These are phyloP conservation scores for Cladophialophora psammophila DNA, from an alignment of 2,329 filamentous ascomycete species.

Conservation along the genomic window DNA sequence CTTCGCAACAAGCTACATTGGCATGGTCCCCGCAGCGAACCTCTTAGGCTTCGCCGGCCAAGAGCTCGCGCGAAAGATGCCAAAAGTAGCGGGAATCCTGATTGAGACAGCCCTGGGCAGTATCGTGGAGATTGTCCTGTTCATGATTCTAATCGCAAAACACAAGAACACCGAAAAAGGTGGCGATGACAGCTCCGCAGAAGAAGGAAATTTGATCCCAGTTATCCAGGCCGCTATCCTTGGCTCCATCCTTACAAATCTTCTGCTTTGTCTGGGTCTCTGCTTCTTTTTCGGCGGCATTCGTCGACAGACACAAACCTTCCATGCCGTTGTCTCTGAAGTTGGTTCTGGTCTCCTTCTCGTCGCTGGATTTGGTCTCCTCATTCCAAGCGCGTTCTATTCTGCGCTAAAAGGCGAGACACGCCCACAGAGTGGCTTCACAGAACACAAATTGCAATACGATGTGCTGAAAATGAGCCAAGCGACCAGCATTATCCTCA, in stretches of 20 bases:
- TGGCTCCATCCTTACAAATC: slow-evolving; percentile 67
- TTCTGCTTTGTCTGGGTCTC: slow-evolving; percentile 87
- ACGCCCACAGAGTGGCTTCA: slow-evolving; percentile 47
- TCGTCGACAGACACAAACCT: slow-evolving; percentile 72
- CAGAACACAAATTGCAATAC: slow-evolving; percentile 52
- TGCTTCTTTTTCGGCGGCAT: slow-evolving; percentile 89
- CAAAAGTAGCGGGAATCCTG: slow-evolving; percentile 66
- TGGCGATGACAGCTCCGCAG: slow-evolving; percentile 16
- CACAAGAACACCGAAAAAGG: slow-evolving; percentile 44
- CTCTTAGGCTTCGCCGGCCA: slow-evolving; percentile 76
- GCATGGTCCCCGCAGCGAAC: slow-evolving; percentile 79
- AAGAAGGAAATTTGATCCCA: slow-evolving; percentile 53
- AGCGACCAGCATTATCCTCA: slow-evolving; percentile 72
- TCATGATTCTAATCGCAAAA: slow-evolving; percentile 74
- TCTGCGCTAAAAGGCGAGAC: slow-evolving; percentile 59
- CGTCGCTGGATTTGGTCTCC: slow-evolving; percentile 69
- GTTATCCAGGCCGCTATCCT: slow-evolving; percentile 84
- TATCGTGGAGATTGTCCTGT: slow-evolving; percentile 80
- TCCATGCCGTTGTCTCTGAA: slow-evolving; percentile 78
- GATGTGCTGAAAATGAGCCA: slow-evolving; percentile 72
- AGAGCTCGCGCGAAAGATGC: slow-evolving; percentile 74
- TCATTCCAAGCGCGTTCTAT: slow-evolving; percentile 56
- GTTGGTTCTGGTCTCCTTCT: slow-evolving; percentile 77
- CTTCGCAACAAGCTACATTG: slow-evolving; percentile 75
- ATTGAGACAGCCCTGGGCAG: slow-evolving; percentile 69